These are phyloP conservation scores for Ascochyta pisi DNA, from an alignment of 2,329 filamentous ascomycete genomes.

Conservation along the genomic window DNA sequence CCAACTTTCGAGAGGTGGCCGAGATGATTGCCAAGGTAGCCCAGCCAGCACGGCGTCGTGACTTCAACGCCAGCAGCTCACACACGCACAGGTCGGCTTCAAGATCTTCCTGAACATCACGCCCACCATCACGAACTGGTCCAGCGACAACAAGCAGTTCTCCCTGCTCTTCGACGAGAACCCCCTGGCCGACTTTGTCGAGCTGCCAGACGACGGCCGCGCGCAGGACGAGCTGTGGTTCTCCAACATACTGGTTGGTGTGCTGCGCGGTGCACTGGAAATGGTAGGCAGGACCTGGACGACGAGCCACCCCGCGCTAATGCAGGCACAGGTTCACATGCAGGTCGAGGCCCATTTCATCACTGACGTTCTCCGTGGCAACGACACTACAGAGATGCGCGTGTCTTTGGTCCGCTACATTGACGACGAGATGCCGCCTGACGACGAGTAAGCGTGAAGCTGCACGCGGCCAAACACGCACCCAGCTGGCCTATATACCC, in stretches of 20 bases:
- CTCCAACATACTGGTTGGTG: conserved; percentile 94
- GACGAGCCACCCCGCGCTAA: conserved; percentile 6
- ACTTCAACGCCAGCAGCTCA: background rate
- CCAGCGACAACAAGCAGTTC: conserved; percentile 94
- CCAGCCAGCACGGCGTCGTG: background rate
- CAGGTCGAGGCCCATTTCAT: conserved; percentile 97
- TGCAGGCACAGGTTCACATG: conserved; percentile 75
- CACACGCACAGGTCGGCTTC: conserved; percentile 77
- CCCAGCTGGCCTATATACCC: background rate
- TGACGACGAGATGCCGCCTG: conserved; percentile 94
- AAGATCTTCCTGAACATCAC: conserved; percentile 99
- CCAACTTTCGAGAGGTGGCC: conserved; percentile 93
- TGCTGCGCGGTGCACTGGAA: conserved; percentile 87
- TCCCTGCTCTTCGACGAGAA: conserved; percentile 97
- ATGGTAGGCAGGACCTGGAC: conserved; percentile 69
- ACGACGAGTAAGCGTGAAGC: conserved; percentile 75
- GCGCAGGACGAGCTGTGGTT: conserved; percentile 98
- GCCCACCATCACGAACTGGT: conserved; percentile 93
- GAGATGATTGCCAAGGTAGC: conserved; percentile 91
- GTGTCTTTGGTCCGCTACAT: conserved; percentile 92
- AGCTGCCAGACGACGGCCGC: conserved; percentile 92
- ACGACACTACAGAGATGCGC: conserved; percentile 97
- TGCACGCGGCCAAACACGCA: background rate
- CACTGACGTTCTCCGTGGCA: conserved; percentile 88
- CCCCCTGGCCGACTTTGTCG: conserved; percentile 94